phyloP scores from a whole-genome alignment of 495 filamentous ascomycete species.

The Podospora comata region DNA sequence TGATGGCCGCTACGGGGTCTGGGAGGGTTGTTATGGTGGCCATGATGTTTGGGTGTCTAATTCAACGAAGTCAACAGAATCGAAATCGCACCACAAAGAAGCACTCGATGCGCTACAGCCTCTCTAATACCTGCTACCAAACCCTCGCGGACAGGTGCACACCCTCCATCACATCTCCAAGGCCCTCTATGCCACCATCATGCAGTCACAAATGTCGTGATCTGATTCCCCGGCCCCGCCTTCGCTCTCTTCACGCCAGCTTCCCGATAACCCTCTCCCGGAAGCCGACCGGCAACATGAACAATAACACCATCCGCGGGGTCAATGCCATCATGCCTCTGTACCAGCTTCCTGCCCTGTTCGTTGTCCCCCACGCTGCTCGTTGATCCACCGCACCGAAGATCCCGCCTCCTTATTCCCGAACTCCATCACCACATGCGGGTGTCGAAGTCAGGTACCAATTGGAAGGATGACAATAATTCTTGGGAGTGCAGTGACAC shows the following conservation, averaged over 20 bases:
- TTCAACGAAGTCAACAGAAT: background rate
- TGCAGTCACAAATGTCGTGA: background rate
- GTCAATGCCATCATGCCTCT: conserved; percentile 4
- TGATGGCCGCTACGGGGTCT: background rate
- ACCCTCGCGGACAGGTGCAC: background rate
- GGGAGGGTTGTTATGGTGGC: conserved; percentile 5
- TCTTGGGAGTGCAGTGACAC: conserved; percentile 4
- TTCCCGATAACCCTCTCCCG: conserved; percentile 7
- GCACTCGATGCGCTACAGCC: background rate
- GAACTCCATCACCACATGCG: background rate
- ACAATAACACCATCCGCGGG: conserved; percentile 21
- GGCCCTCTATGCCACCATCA: background rate
- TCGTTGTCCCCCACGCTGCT: background rate
- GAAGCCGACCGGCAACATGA: conserved; percentile 7
- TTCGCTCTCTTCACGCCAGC: background rate
- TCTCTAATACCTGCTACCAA: background rate
- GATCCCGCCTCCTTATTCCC: background rate
- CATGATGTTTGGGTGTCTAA: background rate
- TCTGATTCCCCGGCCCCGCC: background rate
- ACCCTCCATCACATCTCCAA: background rate
- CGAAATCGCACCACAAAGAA: background rate
- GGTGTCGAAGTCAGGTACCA: background rate
- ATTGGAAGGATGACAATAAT: background rate
- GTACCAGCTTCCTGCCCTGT: background rate
- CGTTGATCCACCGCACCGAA: conserved; percentile 4